phyloP scores from a whole-genome alignment of 2,329 filamentous ascomycete genomes.

The Annulohypoxylon truncatum region DNA sequence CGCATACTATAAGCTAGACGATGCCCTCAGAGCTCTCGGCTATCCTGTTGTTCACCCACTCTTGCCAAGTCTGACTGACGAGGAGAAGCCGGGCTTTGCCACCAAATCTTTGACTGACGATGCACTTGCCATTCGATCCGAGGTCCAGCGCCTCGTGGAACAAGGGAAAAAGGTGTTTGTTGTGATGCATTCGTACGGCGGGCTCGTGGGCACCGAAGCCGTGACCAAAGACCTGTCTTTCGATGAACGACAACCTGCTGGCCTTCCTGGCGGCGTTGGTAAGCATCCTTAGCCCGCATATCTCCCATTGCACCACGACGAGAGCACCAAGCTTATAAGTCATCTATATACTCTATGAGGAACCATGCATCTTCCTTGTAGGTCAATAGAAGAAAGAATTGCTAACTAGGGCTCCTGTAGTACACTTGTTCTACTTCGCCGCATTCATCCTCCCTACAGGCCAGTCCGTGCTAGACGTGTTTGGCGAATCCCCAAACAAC shows the following conservation, averaged over 20 bases:
- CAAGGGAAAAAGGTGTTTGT: constrained; percentile 17
- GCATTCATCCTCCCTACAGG: neutral
- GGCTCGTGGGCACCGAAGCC: constrained; percentile 1
- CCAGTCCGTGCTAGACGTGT: neutral
- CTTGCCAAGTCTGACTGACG: constrained; percentile 30
- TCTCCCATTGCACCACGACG: neutral
- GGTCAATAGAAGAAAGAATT: neutral
- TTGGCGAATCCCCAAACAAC: neutral
- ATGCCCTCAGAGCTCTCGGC: constrained; percentile 14
- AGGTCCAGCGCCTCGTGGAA: constrained; percentile 18
- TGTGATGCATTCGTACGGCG: constrained; percentile 16
- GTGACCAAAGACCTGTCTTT: neutral
- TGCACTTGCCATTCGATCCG: constrained; percentile 16
- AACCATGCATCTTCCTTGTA: neutral
- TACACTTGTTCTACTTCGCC: constrained; percentile 1
- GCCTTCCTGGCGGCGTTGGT: neutral
- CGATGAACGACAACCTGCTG: neutral
- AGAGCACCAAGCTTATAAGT: neutral
- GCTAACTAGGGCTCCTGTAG: neutral
- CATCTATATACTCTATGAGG: neutral
- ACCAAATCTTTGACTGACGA: constrained; percentile 24
- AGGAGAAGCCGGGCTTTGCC: constrained; percentile 30
- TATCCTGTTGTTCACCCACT: constrained; percentile 29
- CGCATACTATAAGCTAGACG: constrained; percentile 29
- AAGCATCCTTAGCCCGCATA: neutral